Evolutionary conservation across 108 stramenopile genomes (phyloP).

Genomic region (Pseudonitzschia multiseries): DNA sequence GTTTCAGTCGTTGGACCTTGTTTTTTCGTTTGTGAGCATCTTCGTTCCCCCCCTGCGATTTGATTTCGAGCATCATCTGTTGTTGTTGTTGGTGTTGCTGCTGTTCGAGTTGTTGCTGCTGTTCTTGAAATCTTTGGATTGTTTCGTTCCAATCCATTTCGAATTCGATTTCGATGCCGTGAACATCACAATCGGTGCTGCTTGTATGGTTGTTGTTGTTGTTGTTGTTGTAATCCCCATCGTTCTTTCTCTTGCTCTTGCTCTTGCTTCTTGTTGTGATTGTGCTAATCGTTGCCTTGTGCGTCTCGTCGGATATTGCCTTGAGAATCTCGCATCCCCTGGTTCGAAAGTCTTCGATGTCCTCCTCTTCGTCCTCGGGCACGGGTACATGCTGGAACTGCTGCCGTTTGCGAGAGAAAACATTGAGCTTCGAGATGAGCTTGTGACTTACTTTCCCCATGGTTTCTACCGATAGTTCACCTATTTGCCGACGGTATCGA

Average conservation of each 20-base stretch:
- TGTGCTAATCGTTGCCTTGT: not conserved
- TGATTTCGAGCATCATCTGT: not conserved
- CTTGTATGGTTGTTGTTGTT: not conserved
- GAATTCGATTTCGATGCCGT: too few species aligned
- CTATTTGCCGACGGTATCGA: too few species aligned
- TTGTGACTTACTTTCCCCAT: not conserved
- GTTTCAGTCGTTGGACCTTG: not conserved
- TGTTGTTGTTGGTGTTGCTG: not conserved
- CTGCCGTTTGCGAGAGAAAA: conserved; percentile 1
- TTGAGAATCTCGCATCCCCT: conserved; percentile 2
- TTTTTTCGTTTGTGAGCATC: not conserved
- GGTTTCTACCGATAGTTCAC: not conserved
- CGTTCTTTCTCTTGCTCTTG: not conserved
- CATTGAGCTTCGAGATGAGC: not conserved
- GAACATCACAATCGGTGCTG: too few species aligned
- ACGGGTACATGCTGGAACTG: conserved; percentile 1
- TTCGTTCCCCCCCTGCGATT: not conserved
- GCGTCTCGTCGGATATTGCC: conserved; percentile 4
- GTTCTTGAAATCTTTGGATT: not conserved
- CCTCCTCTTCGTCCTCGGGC: not conserved
- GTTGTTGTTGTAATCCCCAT: not conserved
- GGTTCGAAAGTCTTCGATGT: not conserved
- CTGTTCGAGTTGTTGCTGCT: not conserved
- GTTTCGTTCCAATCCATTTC: conserved; percentile 1
- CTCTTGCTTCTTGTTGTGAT: not conserved